Evolutionary conservation across 169 alveolate species (phyloP), one percentile per base, ranked within the genome.

Genomic region (Eimeria zaria): DNA sequence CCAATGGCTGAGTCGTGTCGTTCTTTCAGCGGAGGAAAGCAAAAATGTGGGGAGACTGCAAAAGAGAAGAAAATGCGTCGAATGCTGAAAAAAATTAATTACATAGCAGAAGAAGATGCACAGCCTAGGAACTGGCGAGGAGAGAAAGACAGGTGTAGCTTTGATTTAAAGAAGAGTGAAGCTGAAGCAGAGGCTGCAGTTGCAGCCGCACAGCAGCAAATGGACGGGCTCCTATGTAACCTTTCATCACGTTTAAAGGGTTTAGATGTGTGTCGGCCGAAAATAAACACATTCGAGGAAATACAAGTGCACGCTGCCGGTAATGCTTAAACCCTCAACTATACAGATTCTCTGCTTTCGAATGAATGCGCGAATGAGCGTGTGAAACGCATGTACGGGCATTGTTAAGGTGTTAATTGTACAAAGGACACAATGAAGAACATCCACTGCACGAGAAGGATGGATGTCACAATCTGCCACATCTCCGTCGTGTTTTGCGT

Each of bases 121-220:
- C 51, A 22, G 18, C 51, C 51, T 16, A 51, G 71, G 73, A 64
- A 41, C 9, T 36, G 73, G 20, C 36, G 48, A 22, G 87, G 87
- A 41, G 87, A 27, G 24, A 76, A 41, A n/a, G 64, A 22, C 41
- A 48, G 41, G 46, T 33, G 53, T 3, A 6, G 64, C 87, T 76
- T 24, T 48, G 87, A 76, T 41, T 48, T 39, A 48, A 41, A 76
- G 64, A n/a, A 41, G 62, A 14, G 20, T 27, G 87, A 76, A 39
- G 87, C 87, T 1, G 87, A 41, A 24, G 87, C 87, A 76, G 87
- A 11, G 51, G 80, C 74, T 14, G 92, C 74, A 60, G 92, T 69
- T 22, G 92, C 58, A n/a, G 92, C 92, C 58, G 92, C 92, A 9
- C 41, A 60, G 80, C 81, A 85, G 92, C 92, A 85, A 51, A 85